Base-by-base conservation (phyloP, 768 basidiomycete genomes). In the Crucibulum laeve region DNA sequence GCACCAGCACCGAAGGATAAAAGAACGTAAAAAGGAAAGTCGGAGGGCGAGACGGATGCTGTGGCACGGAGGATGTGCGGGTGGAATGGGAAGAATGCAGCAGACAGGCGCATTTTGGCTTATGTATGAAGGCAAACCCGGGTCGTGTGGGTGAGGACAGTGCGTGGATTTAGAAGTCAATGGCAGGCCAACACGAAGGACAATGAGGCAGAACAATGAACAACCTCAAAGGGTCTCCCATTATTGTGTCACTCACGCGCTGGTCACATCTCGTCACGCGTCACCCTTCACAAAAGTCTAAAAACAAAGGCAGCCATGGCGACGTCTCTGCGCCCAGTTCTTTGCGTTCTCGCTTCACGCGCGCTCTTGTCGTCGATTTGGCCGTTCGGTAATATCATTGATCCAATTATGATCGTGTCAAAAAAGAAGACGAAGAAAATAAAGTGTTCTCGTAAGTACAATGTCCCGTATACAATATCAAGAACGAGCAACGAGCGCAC, bases 381-480 rank as follows among this genome's bases (percentile, higher is more conserved):
- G n/a, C n/a, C n/a, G n/a, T n/a, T n/a, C n/a, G n/a, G n/a, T n/a
- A n/a, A n/a, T n/a, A n/a, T n/a, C n/a, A n/a, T n/a, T n/a, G n/a
- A n/a, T n/a, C n/a, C n/a, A n/a, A 32, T 32, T 32, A 32, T 32
- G 30, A 32, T 32, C 30, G 30, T 32, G 36, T 22, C 19, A 38
- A 38, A 38, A 32, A 32, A 22, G 21, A 10, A 7, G 36, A 37
- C 21, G 10, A 18, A 22, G 7, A 10, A 14, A n/a, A n/a, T 30
- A 30, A 8, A 23, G 24, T 24, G 15, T 24, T 24, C 39, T 13
- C n/a, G n/a, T 25, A 24, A 22, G 22, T 38, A 38, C 11, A 38
- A 38, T 38, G 36, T 38, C 36, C 36, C 36, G 13, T 38, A 38
- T 38, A 22, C 21, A 38, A 15, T 22, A 13, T 15, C 21, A 40